Evolutionary conservation across 352 stramenopile species (phyloP).

Genomic region (Globisporangium ultimum): DNA sequence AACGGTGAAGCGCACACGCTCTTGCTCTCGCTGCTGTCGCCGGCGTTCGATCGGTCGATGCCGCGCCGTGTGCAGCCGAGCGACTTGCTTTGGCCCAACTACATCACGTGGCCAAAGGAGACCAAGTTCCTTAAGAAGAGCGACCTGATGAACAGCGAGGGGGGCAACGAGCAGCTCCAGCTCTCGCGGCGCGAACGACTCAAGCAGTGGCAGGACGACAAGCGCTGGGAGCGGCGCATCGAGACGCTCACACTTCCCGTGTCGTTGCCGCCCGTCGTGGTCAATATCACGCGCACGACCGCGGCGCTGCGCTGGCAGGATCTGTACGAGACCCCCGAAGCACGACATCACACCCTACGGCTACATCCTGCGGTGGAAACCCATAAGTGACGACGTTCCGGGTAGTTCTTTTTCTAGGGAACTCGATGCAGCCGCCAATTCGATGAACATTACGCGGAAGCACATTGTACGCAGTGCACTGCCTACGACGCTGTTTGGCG

Average conservation of each 20-base stretch:
- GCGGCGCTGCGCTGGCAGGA: conserved; percentile 72
- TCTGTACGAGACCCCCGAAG: conserved; percentile 53
- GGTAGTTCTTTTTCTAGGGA: too few relatives aligned
- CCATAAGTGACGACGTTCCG: conserved; percentile 14
- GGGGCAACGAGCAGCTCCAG: conserved; percentile 13
- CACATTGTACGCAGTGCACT: conserved; percentile 55
- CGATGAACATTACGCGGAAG: conserved; percentile 53
- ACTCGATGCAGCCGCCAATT: neutral
- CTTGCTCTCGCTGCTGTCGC: conserved; percentile 43
- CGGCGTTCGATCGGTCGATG: conserved; percentile 60
- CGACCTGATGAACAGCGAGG: conserved; percentile 19
- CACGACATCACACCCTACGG: conserved; percentile 64
- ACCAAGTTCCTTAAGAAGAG: conserved; percentile 31
- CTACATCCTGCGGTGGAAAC: conserved; percentile 60
- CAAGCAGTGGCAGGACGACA: conserved; percentile 80
- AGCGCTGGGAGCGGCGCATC: conserved; percentile 62
- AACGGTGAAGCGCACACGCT: conserved; percentile 25
- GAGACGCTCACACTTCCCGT: conserved; percentile 68
- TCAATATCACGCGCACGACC: conserved; percentile 51
- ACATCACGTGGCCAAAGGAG: conserved; percentile 64
- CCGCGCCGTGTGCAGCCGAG: conserved; percentile 27
- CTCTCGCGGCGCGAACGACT: conserved; percentile 70
- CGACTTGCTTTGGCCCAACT: conserved; percentile 46
- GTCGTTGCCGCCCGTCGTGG: conserved; percentile 46
- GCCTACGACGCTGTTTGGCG: conserved; percentile 63